Evolutionary conservation across 805 yeast genomes (phyloP), one percentile per base, ranked within the genome.

Genomic region (Suhomyces sp.): DNA sequence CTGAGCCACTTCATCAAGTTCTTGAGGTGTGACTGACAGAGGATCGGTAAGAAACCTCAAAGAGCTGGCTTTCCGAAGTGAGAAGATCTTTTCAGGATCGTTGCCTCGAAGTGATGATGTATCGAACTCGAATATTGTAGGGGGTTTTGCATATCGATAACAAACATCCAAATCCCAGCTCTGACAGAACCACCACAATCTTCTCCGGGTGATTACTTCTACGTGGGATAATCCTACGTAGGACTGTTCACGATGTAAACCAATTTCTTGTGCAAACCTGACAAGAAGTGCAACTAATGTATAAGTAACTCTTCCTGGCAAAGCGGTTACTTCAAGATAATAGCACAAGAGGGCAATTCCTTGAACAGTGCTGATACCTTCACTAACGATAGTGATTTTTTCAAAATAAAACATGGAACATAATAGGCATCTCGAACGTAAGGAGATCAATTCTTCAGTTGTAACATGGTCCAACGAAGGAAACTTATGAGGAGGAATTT

Each of bases 241-340:
- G 5, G 36, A 25, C 5, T 19, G 25, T 5, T 8, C 19, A 5
- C 28, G 25, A 11, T 33, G 36, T 10, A 83, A 58, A 0, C 85
- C 85, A 47, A 78, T 47, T 25, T 76, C 81, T 29, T 71, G 74
- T 0, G 82, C 81, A 42, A 68, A 70, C 41, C 80, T 60, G 5
- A 75, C 65, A 2, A 78, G 75, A 2, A 72, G 63, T 2, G 75
- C 51, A 4, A 68, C 50, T 12, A 77, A 44, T 34, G 66, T 57
- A 35, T 60, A 66, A 5, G 70, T 63, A 7, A 70, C 56, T 25
- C 73, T 74, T 7, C 48, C 51, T 44, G 31, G 30, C 11, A 15
- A 20, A 23, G 26, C 28, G 25, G 47, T 50, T 6, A 49, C 50
- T 36, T 54, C 69, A 25, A 70, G 56, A 42, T 63, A 73, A 4